Conservation (phyloP, 148 eudicot genomes). For the Rhododendron vialii region DNA sequence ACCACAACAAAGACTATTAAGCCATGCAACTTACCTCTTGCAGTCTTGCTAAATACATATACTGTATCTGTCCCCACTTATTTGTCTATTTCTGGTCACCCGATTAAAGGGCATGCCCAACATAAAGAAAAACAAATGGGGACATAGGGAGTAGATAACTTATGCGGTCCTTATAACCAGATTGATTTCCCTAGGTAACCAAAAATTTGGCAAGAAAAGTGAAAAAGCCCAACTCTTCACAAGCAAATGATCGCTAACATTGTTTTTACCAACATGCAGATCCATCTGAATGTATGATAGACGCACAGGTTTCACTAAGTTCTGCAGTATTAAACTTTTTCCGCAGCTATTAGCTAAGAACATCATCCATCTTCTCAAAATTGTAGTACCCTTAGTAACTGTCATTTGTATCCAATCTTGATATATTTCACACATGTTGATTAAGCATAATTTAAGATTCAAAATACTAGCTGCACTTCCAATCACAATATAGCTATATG, state of each 20-base stretch:
- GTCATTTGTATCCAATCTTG: not conserved
- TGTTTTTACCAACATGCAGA: not conserved
- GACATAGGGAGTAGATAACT: not conserved
- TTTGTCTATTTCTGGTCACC: not conserved
- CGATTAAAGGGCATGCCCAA: not conserved
- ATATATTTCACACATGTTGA: not conserved
- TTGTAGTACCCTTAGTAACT: not conserved
- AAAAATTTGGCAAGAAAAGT: not conserved
- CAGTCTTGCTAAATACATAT: not conserved
- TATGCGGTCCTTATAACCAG: not conserved
- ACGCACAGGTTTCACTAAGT: not conserved
- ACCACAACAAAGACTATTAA: constrained; percentile 1
- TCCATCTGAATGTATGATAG: constrained; percentile 1
- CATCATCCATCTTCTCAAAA: not conserved
- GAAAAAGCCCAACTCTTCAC: not conserved
- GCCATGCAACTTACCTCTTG: not conserved
- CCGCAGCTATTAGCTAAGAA: not conserved
- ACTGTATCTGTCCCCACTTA: not conserved
- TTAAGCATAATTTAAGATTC: not conserved
- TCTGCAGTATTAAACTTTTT: not conserved
- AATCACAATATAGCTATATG: not conserved
- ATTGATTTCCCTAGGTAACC: not conserved
- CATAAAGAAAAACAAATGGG: not conserved
- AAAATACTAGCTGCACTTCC: not conserved
- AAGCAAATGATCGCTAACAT: not conserved